Evolutionary conservation across 352 stramenopile genomes (phyloP).

Genomic region (Elongisporangium undulatum): DNA sequence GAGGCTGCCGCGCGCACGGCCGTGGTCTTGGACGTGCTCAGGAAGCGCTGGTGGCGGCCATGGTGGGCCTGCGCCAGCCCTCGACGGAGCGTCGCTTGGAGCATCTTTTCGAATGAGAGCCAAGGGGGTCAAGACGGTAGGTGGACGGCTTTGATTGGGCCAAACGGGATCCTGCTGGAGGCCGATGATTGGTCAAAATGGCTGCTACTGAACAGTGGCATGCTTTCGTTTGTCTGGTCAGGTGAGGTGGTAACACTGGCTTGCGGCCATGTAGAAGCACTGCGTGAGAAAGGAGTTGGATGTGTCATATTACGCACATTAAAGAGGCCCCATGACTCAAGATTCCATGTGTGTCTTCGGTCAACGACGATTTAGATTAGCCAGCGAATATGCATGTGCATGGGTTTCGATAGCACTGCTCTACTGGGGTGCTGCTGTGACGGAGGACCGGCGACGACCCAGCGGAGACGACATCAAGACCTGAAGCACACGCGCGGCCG

Average conservation of each 20-base stretch:
- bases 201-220: too few relatives aligned
- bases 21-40: background rate
- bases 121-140: background rate
- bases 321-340: too few relatives aligned
- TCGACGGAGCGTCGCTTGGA: background rate
- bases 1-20: background rate
- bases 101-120: background rate
- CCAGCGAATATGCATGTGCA: background rate
- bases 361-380: background rate
- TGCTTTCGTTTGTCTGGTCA: too few relatives aligned
- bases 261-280: too few relatives aligned
- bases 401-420: background rate
- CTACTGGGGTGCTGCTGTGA: background rate
- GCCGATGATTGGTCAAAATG: background rate
- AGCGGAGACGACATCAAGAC: slow-evolving; percentile 64
- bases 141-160: background rate
- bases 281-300: too few relatives aligned
- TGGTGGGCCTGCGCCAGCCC: background rate
- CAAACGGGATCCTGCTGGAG: background rate
- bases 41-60: background rate
- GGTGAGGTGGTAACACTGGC: too few relatives aligned
- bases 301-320: too few relatives aligned
- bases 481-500: slow-evolving; percentile 65
- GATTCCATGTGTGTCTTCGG: background rate
- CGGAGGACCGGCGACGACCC: slow-evolving; percentile 22